A percentile compares a stretch with the other conserved stretches of the same genome.
Conservation (phyloP, 768 basidiomycete species). For the Galerina marginata region DNA sequence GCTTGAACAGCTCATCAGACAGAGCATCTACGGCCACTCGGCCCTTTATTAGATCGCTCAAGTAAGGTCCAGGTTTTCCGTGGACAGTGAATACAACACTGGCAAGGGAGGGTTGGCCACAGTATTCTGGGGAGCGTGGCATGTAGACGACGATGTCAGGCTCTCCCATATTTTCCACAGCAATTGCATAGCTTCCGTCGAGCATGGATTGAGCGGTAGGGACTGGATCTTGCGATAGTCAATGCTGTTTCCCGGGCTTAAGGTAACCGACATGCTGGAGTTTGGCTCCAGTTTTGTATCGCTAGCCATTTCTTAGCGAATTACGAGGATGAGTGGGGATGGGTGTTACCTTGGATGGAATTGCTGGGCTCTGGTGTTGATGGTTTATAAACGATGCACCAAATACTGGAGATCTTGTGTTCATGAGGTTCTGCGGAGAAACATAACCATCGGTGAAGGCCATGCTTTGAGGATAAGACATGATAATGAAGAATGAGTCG, state of each 20-base stretch:
- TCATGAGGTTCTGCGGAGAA: constrained; percentile 3
- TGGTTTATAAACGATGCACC: too few relatives aligned
- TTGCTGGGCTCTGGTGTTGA: background rate
- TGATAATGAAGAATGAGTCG: too few relatives aligned
- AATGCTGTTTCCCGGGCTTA: constrained; percentile 7
- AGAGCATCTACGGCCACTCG: constrained; percentile 22
- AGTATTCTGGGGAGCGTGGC: constrained; percentile 21
- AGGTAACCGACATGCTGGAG: constrained; percentile 1
- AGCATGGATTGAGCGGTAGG: constrained; percentile 20
- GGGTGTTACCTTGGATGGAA: background rate
- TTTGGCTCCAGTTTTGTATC: background rate
- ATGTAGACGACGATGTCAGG: constrained; percentile 17
- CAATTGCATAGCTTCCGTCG: constrained; percentile 15
- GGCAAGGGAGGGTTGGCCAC: constrained; percentile 12
- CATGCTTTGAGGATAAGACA: too few relatives aligned
- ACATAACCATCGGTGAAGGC: background rate
- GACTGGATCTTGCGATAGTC: constrained; percentile 6
- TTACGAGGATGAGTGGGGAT: too few relatives aligned
- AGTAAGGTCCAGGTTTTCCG: constrained; percentile 28
- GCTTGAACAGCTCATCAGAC: constrained; percentile 22
- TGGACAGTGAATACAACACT: constrained; percentile 26
- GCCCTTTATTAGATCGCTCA: constrained; percentile 19
- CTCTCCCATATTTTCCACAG: background rate
- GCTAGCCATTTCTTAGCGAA: too few relatives aligned
- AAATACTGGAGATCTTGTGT: background rate